These are phyloP conservation scores for Oryza longistaminata DNA, from an alignment of 176 grass and related monocot species.

Conservation along the genomic window DNA sequence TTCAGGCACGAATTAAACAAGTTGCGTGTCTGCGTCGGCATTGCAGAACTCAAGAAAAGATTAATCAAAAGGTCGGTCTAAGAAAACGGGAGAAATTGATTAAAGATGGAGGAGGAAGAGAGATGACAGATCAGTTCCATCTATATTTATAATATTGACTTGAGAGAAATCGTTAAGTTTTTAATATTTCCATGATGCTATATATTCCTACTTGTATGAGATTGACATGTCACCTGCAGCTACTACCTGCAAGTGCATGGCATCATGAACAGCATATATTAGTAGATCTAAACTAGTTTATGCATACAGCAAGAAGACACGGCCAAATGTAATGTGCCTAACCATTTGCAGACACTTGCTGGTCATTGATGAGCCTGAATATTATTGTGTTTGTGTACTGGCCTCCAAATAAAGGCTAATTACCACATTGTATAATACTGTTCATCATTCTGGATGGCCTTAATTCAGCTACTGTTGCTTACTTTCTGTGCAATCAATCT, in stretches of 20 bases:
- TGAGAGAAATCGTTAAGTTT: not conserved
- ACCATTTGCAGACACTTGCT: not conserved
- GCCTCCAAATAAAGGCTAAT: not conserved
- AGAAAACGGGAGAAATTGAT: not conserved
- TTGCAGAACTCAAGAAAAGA: not conserved
- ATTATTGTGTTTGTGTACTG: not conserved
- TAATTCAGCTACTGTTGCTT: not conserved
- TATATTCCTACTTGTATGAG: not conserved
- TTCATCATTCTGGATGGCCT: not conserved
- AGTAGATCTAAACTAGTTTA: not conserved
- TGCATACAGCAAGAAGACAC: not conserved
- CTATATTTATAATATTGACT: not conserved
- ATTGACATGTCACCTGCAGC: not conserved
- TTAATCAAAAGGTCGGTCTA: not conserved
- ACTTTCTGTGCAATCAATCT: not conserved
- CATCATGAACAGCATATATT: not conserved
- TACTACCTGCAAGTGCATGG: not conserved
- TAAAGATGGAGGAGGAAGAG: not conserved
- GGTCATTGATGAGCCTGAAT: not conserved
- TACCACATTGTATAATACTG: not conserved
- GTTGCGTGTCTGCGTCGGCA: not conserved
- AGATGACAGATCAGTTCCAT: not conserved
- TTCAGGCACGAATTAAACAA: slow-evolving; percentile 20
- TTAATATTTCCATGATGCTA: not conserved
- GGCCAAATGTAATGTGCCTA: not conserved